These are phyloP conservation scores for Cystofilobasidium ferigula DNA, from an alignment of 768 basidiomycete species.

Conservation along the genomic window DNA sequence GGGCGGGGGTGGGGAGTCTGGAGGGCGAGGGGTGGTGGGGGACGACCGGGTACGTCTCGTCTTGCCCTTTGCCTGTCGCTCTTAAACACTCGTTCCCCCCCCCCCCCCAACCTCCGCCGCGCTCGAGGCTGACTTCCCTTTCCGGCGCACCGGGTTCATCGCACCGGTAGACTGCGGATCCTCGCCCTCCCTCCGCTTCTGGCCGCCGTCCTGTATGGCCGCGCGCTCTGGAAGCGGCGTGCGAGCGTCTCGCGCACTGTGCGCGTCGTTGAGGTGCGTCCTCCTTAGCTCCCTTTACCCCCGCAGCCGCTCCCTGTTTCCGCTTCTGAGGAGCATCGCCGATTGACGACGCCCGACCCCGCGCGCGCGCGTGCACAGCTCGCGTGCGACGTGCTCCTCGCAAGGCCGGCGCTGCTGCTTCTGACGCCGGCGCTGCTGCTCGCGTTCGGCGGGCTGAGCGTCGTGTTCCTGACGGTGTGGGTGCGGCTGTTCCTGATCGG, in stretches of 20 bases:
- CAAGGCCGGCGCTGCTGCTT: conserved; percentile 36
- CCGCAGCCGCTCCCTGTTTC: background rate
- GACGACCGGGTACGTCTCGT: conserved; percentile 17
- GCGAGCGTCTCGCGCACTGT: conserved; percentile 11
- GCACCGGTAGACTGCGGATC: conserved; percentile 19
- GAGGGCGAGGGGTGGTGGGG: conserved; percentile 23
- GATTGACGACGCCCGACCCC: no score
- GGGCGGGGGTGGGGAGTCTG: conserved; percentile 13
- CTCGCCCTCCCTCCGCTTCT: conserved; percentile 9
- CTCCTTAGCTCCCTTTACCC: background rate
- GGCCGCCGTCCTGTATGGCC: background rate
- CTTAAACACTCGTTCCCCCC: background rate
- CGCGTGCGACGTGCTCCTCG: conserved; percentile 35
- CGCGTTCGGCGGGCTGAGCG: conserved; percentile 33
- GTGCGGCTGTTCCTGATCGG: conserved; percentile 37
- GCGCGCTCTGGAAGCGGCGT: conserved; percentile 10
- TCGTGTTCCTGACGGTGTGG: conserved; percentile 37
- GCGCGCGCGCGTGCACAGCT: no score
- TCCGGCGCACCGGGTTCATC: no score
- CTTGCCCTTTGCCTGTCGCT: background rate
- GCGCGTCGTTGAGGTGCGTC: conserved; percentile 22
- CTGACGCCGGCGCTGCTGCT: conserved; percentile 36
- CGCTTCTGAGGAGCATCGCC: no score
- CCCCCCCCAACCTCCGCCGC: background rate
- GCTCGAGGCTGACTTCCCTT: background rate